These are phyloP conservation scores for Laguncularia racemosa DNA, from an alignment of 345 rosid genomes.

Conservation along the genomic window DNA sequence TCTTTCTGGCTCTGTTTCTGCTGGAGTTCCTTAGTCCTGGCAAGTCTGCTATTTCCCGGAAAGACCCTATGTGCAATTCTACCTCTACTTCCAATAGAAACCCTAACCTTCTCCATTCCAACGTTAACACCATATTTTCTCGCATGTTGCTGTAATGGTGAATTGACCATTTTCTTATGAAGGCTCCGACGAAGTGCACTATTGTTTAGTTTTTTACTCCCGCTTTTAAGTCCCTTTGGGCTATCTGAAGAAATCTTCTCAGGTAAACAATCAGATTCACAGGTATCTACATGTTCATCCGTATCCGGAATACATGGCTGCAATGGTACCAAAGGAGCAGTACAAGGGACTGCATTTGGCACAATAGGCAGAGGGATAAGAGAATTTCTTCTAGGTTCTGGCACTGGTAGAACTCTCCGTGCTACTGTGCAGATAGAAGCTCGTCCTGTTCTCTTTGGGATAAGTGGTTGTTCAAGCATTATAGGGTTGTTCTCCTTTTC, in stretches of 20 bases:
- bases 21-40: slow-evolving; percentile 45
- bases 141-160: slow-evolving; percentile 53
- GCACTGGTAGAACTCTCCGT: slow-evolving; percentile 25
- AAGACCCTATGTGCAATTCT: slow-evolving; percentile 51
- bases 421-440: slow-evolving; percentile 53
- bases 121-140: slow-evolving; percentile 78
- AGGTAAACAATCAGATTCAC: slow-evolving; percentile 21
- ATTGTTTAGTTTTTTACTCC: slow-evolving; percentile 46
- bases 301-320: slow-evolving; percentile 18
- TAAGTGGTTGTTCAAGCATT: slow-evolving; percentile 36
- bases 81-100: slow-evolving; percentile 85
- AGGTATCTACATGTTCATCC: slow-evolving; percentile 31
- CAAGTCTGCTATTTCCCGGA: slow-evolving; percentile 49
- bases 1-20: slow-evolving; percentile 50
- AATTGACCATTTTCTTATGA: slow-evolving; percentile 50
- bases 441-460: slow-evolving; percentile 67
- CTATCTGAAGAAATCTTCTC: slow-evolving; percentile 43
- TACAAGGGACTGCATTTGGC: slow-evolving; percentile 19
- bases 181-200: slow-evolving; percentile 62
- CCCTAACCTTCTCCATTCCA: slow-evolving; percentile 74
- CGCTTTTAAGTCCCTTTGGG: slow-evolving; percentile 42
- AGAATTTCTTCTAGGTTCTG: slow-evolving; percentile 72
- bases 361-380: slow-evolving; percentile 52
- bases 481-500: slow-evolving; percentile 92
- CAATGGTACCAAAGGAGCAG: slow-evolving; percentile 19